Conservation (phyloP, 169 alveolate species). For the Prorocentrum cordatum region DNA sequence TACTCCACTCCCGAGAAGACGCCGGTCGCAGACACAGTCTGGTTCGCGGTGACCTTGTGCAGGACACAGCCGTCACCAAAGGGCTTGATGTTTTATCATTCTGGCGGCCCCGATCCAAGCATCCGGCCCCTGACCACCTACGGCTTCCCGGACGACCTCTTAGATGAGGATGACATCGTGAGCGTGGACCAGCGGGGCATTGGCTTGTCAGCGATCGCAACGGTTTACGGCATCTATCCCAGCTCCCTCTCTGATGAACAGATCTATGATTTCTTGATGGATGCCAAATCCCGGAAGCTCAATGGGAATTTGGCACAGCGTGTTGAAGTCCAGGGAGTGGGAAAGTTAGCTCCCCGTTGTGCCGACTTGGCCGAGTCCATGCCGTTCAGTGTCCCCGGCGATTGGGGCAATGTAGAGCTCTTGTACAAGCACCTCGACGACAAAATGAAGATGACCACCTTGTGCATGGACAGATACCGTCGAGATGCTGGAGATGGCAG, state of each 20-base stretch:
- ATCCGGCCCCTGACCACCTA: neutral
- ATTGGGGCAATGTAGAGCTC: neutral
- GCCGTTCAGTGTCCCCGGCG: neutral
- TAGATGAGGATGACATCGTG: neutral
- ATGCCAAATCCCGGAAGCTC: too few species aligned
- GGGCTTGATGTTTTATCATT: neutral
- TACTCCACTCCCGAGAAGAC: neutral
- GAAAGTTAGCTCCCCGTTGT: neutral
- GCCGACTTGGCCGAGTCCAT: neutral
- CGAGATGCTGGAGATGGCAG: neutral
- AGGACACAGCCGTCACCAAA: neutral
- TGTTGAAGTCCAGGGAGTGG: neutral
- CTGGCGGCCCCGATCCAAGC: neutral
- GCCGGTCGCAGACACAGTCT: neutral
- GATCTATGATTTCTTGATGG: too few species aligned
- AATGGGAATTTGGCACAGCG: too few species aligned
- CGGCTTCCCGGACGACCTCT: neutral
- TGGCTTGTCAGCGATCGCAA: neutral
- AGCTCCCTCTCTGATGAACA: neutral
- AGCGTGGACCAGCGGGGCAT: neutral
- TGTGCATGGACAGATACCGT: neutral
- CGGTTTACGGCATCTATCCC: neutral
- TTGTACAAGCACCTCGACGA: neutral
- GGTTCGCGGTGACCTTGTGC: neutral
- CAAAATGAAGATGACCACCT: neutral